Evolutionary conservation across 345 rosid species (phyloP).

Genomic region (Aquilaria yunnanensis): DNA sequence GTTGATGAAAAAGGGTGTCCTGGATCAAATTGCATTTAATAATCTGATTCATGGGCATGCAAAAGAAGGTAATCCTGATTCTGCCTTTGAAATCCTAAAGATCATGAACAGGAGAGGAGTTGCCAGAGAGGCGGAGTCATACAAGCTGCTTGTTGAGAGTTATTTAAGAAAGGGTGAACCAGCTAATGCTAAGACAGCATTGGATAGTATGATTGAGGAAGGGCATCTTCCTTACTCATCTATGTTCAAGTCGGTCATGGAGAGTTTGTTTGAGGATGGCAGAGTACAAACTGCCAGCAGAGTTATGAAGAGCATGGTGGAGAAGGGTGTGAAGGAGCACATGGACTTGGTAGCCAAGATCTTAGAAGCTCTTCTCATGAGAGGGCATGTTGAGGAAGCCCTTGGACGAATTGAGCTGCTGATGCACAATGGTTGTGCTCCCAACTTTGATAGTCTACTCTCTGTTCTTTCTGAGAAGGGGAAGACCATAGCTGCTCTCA

Average conservation of each 20-base stretch:
- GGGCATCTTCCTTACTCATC: conserved; percentile 70
- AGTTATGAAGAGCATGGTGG: conserved; percentile 81
- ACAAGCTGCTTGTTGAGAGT: conserved; percentile 67
- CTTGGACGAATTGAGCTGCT: conserved; percentile 75
- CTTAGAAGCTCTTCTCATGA: conserved; percentile 75
- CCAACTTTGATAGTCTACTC: conserved; percentile 53
- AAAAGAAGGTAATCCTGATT: conserved; percentile 74
- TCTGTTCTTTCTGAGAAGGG: conserved; percentile 66
- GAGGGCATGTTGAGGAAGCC: conserved; percentile 93
- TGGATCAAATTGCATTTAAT: conserved; percentile 66
- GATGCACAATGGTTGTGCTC: conserved; percentile 43
- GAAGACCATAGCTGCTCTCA: conserved; percentile 80
- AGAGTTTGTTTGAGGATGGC: conserved; percentile 77
- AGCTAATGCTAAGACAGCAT: conserved; percentile 75
- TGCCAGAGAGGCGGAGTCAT: conserved; percentile 66
- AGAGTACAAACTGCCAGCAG: conserved; percentile 94
- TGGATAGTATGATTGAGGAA: conserved; percentile 84
- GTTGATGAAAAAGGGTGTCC: conserved; percentile 80
- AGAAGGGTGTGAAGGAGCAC: conserved; percentile 69
- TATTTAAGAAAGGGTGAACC: conserved; percentile 91
- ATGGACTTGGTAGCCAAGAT: conserved; percentile 75
- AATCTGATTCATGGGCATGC: conserved; percentile 69
- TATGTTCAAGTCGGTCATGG: conserved; percentile 72
- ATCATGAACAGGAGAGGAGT: conserved; percentile 79
- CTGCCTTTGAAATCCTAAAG: conserved; percentile 76